Evolutionary conservation across 1,284 basidiomycete species (phyloP), one percentile per base, ranked within the genome.

Genomic region (Austroboletus niveus): DNA sequence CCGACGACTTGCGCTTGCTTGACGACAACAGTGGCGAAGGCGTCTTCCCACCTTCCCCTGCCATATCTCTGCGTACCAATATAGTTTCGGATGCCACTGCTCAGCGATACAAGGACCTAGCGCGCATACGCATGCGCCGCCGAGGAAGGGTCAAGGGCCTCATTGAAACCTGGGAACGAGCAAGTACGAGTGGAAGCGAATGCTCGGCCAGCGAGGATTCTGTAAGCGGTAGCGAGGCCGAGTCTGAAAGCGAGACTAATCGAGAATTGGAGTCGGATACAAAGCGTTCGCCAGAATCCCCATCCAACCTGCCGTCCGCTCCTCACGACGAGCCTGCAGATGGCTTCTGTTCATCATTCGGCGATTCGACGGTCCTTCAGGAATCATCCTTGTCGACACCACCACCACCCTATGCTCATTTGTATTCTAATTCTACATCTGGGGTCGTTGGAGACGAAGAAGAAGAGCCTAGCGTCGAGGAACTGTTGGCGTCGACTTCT

Each of bases 141-240:
- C 46, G 65, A 32, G 66, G 66, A 20, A 67, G 44, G 45, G 66
- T 71, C 17, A 70, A 57, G 47, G 68, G 68, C 27, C 66, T 68
- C 9, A 63, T 71, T 8, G 60, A 64, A 31, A 67, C 57, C 31
- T 69, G 60, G 66, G 60, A 64, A 27, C 60, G 58, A 15, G 47
- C 52, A 10, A 61, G 62, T 35, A 47, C 48, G 17, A 70, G 68
- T 6, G 61, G 56, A 22, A 62, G 64, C 30, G 63, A 68, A 42
- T 53, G 40, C 30, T 64, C 65, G 10, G 22, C 52, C 5, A 56
- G 56, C 8, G 65, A 62, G 30, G 57, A 59, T 5, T 45, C 42
- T 8, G 29, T 57, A 30, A 48, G 44, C 17, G 65, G 47, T 6
- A 55, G 64, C 20, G 66, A 69, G 15, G 40, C 29, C 10, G 68